Percentiles rank a stretch among this genome's conserved stretches.
Conservation (phyloP, 1,284 basidiomycete genomes). For the Gomphus sp. region DNA sequence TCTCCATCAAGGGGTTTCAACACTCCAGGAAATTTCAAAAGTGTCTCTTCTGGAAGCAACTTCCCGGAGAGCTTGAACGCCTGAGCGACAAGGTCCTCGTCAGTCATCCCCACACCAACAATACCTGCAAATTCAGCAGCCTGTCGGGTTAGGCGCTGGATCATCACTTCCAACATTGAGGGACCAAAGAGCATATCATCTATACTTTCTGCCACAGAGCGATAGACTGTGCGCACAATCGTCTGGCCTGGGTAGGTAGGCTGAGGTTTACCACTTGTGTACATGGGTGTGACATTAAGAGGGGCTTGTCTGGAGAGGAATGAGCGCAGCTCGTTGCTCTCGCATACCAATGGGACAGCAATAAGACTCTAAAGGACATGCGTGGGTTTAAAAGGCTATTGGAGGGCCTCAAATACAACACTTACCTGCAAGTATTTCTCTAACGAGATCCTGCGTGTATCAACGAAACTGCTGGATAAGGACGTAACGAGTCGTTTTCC, state of each 20-base stretch:
- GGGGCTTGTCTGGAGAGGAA: conserved; percentile 86
- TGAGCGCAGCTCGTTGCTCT: conserved; percentile 71
- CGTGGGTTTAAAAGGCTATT: too few relatives aligned
- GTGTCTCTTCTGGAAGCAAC: conserved; percentile 50
- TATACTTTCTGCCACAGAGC: conserved; percentile 82
- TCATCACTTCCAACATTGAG: conserved; percentile 91
- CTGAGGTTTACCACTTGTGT: conserved; percentile 17
- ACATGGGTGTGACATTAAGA: conserved; percentile 46
- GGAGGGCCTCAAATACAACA: conserved; percentile 1
- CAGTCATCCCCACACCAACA: conserved; percentile 68
- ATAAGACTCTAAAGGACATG: conserved; percentile 52
- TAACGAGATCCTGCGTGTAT: conserved; percentile 66
- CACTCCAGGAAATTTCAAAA: conserved; percentile 62
- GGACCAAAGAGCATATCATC: conserved; percentile 91
- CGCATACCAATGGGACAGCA: conserved; percentile 66
- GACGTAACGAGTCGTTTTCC: conserved; percentile 83
- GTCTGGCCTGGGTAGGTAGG: conserved; percentile 55
- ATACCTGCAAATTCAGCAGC: conserved; percentile 82
- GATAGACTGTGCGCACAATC: conserved; percentile 77
- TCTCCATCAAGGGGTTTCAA: conserved; percentile 78
- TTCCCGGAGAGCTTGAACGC: conserved; percentile 64
- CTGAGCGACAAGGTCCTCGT: conserved; percentile 75
- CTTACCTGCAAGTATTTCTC: conserved; percentile 86
- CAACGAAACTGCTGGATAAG: conserved; percentile 76
- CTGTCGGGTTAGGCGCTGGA: conserved; percentile 79